Conservation (phyloP, 768 basidiomycete species). For the Suillus subluteus region DNA sequence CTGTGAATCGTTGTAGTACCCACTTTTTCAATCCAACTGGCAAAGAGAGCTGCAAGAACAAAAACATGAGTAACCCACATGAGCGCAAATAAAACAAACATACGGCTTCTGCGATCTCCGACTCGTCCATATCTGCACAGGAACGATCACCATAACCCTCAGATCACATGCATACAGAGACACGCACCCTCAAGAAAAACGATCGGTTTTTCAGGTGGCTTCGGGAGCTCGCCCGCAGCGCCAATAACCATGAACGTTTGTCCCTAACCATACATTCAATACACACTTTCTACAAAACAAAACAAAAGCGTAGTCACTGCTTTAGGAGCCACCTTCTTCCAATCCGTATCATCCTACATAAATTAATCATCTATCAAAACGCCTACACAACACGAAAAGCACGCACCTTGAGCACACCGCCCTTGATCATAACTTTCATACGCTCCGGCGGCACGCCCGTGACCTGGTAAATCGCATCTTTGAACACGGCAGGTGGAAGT, state of each 20-base stretch:
- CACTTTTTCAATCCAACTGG: slow-evolving; percentile 85
- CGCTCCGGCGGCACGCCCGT: slow-evolving; percentile 90
- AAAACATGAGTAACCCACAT: slow-evolving; percentile 1
- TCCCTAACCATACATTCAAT: slow-evolving; percentile 49
- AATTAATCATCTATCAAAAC: slow-evolving; percentile 10
- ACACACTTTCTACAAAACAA: background rate
- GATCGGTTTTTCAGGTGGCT: slow-evolving; percentile 76
- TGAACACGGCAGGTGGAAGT: slow-evolving; percentile 73
- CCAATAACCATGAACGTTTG: slow-evolving; percentile 95
- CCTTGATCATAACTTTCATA: slow-evolving; percentile 98
- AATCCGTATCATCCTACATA: slow-evolving; percentile 80
- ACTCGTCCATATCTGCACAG: slow-evolving; percentile 79
- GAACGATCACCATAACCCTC: background rate
- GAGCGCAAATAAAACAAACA: slow-evolving; percentile 24
- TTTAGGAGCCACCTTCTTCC: slow-evolving; percentile 85
- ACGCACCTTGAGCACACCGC: slow-evolving; percentile 83
- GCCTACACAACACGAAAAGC: background rate
- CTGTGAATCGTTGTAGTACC: slow-evolving; percentile 17
- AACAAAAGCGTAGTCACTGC: slow-evolving; percentile 49
- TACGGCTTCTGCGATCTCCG: slow-evolving; percentile 79
- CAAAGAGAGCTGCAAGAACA: slow-evolving; percentile 58
- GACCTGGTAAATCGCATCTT: slow-evolving; percentile 75
- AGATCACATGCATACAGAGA: background rate
- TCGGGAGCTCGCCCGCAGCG: slow-evolving; percentile 88
- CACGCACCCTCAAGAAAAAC: slow-evolving; percentile 83